Evolutionary conservation across 345 rosid genomes (phyloP), one percentile per base, ranked within the genome.

Genomic region (Cardamine resedifolia): DNA sequence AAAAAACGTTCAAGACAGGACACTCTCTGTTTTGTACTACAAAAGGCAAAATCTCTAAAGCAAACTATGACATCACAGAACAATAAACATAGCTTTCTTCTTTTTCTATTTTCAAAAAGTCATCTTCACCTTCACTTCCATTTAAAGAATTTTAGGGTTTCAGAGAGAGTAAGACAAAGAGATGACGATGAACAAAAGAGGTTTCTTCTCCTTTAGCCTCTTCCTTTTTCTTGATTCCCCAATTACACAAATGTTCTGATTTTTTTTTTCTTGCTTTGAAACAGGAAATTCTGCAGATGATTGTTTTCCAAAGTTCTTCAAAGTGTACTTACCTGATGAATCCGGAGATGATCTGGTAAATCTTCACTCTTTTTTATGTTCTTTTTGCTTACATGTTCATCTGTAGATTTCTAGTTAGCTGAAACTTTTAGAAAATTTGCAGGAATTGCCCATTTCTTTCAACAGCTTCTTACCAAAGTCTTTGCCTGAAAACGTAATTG

Each of bases 281-380:
- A 53, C 57, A 64, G 77, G 57, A 10, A 4, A 7, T 52, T 63
- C 28, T 30, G 3, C 2, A 3, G 66, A 15, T 66, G 34, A 20
- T 26, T 21, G 26, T 66, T 10, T 66, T 48, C 77, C 77, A 74
- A 74, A 74, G 51, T 74, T 74, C 72, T 74, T 74, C 20, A 74
- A 49, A 66, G 77, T 74, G 24, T 74, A 66, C 44, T 6, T 65
- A 74, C 72, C 71, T 36, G 66, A 36, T 26, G 71, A 65, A 4
- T 48, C 60, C 0, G 61, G 72, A 65, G 72, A 66, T 49, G 77
- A 74, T 74, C 36, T 74, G 53, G 77, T 74, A 58, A 47, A 73
- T 62, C 34, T 19, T 64, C 39, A 33, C 77, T 73, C 49, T 64
- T 36, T 55, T 59, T 52, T 28, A 11, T 3, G 3, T 45, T 52